Evolutionary conservation across 148 eudicot species (phyloP).

Genomic region (Polygonum aviculare): DNA sequence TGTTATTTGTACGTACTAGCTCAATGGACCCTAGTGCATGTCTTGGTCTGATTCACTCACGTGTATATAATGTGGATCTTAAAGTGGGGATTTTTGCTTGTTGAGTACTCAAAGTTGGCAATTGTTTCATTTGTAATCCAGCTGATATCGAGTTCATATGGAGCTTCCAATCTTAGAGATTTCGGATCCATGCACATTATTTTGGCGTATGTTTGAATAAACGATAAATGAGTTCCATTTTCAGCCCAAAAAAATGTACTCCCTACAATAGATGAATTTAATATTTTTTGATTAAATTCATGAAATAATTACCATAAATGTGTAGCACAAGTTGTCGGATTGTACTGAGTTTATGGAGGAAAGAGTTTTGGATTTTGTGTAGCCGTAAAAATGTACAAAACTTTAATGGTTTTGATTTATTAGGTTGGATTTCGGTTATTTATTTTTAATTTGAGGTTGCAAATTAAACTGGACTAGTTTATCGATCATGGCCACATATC

Average conservation of each 20-base stretch:
- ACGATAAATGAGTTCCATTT: too few relatives aligned
- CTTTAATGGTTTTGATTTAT: background rate
- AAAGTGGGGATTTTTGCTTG: background rate
- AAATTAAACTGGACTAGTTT: too few relatives aligned
- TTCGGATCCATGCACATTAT: background rate
- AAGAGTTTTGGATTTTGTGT: background rate
- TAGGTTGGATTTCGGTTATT: background rate
- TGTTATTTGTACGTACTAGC: background rate
- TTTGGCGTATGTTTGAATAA: background rate
- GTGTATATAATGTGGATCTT: conserved; percentile 6
- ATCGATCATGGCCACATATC: background rate
- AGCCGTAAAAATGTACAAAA: background rate
- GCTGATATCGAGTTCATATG: background rate
- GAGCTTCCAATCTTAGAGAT: background rate
- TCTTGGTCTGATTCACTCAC: conserved; percentile 4
- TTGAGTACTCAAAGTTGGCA: background rate
- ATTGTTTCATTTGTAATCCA: conserved; percentile 1
- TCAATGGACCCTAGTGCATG: background rate
- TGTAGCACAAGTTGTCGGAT: too few relatives aligned
- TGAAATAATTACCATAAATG: too few relatives aligned
- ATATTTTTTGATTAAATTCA: too few relatives aligned
- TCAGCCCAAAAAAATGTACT: too few relatives aligned
- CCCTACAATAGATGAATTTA: too few relatives aligned
- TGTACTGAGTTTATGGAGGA: background rate
- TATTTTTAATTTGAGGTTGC: background rate